phyloP scores from a whole-genome alignment of 2,329 filamentous ascomycete genomes.

The Colletotrichum cordylinicola region DNA sequence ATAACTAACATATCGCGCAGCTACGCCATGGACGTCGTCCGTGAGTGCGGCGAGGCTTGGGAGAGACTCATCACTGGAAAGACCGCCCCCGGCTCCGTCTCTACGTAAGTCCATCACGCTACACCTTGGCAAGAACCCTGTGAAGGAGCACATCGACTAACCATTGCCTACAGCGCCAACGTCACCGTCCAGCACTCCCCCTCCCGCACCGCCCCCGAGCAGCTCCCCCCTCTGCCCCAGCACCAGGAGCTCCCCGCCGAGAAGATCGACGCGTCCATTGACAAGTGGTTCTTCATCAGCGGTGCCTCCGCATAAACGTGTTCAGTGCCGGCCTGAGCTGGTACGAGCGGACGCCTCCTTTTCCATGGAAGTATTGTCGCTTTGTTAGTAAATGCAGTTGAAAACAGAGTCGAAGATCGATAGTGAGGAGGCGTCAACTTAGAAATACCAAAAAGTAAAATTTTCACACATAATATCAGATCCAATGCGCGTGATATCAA shows the following conservation, averaged over 20 bases:
- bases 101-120: conserved; percentile 67
- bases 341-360: background rate
- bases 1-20: conserved; percentile 41
- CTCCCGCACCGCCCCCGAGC: conserved; percentile 71
- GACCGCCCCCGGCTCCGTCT: conserved; percentile 77
- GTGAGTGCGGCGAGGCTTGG: conserved; percentile 97
- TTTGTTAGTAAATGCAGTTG: conserved; percentile 1
- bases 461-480: background rate
- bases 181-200: conserved; percentile 75
- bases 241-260: conserved; percentile 83
- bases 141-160: conserved; percentile 30
- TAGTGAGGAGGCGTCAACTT: background rate
- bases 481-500: background rate
- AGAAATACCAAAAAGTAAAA: conserved; percentile 16
- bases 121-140: conserved; percentile 16
- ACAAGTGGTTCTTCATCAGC: conserved; percentile 99
- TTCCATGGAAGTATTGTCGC: background rate
- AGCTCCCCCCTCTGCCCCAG: conserved; percentile 78
- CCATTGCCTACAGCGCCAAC: conserved; percentile 72
- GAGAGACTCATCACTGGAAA: conserved; percentile 94
- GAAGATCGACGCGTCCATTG: conserved; percentile 93
- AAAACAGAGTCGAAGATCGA: background rate
- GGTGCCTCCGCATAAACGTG: conserved; percentile 79
- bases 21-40: conserved; percentile 94
- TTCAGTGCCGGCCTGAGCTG: background rate